These are phyloP conservation scores for Yamadazyma pseudoaaseri DNA, from an alignment of 1,139 yeast species.

Conservation along the genomic window DNA sequence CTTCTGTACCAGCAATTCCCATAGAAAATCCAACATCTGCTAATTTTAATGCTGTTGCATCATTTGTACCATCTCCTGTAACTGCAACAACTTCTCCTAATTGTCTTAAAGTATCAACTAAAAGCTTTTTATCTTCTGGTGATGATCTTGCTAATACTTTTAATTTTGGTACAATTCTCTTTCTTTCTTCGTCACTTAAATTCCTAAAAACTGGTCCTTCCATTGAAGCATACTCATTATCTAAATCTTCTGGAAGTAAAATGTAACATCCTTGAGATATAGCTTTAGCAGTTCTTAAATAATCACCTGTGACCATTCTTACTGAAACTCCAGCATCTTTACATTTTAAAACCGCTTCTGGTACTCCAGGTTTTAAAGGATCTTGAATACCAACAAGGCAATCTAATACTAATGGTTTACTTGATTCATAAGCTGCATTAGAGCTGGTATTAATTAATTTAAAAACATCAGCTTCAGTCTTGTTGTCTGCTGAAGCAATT, in stretches of 20 bases:
- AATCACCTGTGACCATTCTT: conserved; percentile 98
- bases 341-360: conserved; percentile 82
- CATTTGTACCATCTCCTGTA: conserved; percentile 97
- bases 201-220: conserved; percentile 90
- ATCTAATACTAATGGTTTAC: conserved; percentile 48
- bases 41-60: conserved; percentile 89
- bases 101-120: conserved; percentile 78
- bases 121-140: conserved; percentile 88
- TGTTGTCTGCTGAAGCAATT: conserved; percentile 24
- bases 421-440: conserved; percentile 25
- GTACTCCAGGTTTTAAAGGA: conserved; percentile 90
- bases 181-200: conserved; percentile 57
- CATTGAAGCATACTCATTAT: conserved; percentile 66
- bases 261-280: conserved; percentile 88
- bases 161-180: conserved; percentile 62
- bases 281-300: conserved; percentile 83
- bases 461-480: conserved; percentile 47
- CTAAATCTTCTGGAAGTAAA: conserved; percentile 50
- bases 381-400: conserved; percentile 90
- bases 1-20: conserved; percentile 95
- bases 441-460: conserved; percentile 33
- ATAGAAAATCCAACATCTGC: conserved; percentile 94
- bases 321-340: conserved; percentile 90
- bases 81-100: conserved; percentile 96
- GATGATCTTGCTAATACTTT: conserved; percentile 91